Evolutionary conservation across 148 eudicot genomes (phyloP), one percentile per base, ranked within the genome.

Genomic region (Arctostaphylos glauca): DNA sequence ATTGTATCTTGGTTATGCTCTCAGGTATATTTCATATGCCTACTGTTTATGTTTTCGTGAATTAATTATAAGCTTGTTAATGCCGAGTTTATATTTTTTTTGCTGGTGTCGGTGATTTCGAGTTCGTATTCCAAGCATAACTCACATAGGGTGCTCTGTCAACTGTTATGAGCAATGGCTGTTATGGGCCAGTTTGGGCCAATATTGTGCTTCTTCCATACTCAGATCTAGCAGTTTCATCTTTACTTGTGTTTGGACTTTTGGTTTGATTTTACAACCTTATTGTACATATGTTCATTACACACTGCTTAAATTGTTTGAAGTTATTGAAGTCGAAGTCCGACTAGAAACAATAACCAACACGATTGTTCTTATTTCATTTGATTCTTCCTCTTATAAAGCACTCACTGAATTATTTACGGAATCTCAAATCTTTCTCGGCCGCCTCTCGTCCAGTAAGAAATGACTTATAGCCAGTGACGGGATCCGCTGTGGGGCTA

Each of bases 1-100:
- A 94, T 94, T 25, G 99, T 96, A 46, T 93, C 99, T 44, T 96
- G 99, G 98, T 86, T 97, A 86, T 94, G 99, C 85, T 91, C 95
- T 79, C 98, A 97, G 99, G 99, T 94, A 92, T 50, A 79, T 60
- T 68, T 75, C 59, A 41, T 44, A 10, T 48, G 59, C 9, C 14
- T 50, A 50, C 18, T n/a, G 50, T 21, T 2, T 50, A 23, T 49
- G 19, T 25, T 25, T 75, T 50, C 18, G 9, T 44, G 78, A 74
- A 25, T 76, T 74, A 19, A 8, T 25, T 76, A 46, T 76, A 15
- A 21, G 78, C 41, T 31, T 31, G 43, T 23, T 23, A 23, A 48
- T 21, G 55, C 3, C 18, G 10, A 49, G 8, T 19, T n/a, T 47
- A n/a, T 74, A 74, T 19, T 15, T 3, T 74, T 74, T 19, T 49